A percentile compares a stretch with the other conserved stretches of the same genome.
phyloP scores from a whole-genome alignment of 495 filamentous ascomycete species.

The Hypoxylon perforatum region DNA sequence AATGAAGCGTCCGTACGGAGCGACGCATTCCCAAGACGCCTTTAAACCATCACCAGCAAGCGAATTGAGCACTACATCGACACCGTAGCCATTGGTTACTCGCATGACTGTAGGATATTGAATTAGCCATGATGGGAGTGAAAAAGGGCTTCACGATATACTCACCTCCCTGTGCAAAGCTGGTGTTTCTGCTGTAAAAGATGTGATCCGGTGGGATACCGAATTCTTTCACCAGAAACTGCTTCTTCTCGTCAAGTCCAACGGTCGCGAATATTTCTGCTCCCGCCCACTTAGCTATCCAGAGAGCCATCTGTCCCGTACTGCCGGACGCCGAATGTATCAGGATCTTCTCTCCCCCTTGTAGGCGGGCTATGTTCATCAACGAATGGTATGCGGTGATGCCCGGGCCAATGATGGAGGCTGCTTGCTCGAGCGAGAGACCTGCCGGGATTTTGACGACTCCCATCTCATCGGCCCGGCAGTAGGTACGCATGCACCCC shows the following conservation, averaged over 20 bases:
- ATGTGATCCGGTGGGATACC: conserved; percentile 58
- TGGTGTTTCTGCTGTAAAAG: conserved; percentile 56
- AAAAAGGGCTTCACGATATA: too few relatives aligned
- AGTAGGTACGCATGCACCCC: conserved; percentile 42
- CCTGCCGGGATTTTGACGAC: conserved; percentile 44
- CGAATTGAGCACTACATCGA: conserved; percentile 64
- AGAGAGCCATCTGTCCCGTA: conserved; percentile 60
- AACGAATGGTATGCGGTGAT: conserved; percentile 58
- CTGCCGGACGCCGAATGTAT: conserved; percentile 59
- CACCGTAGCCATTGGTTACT: conserved; percentile 60
- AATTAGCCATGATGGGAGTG: too few relatives aligned
- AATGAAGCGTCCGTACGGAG: conserved; percentile 56
- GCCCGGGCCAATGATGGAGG: conserved; percentile 11
- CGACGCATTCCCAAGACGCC: conserved; percentile 55
- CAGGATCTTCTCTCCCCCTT: conserved; percentile 56
- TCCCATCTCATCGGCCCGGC: conserved; percentile 6
- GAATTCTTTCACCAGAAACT: conserved; percentile 50
- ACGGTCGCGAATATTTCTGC: conserved; percentile 64
- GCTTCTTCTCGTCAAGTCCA: conserved; percentile 50
- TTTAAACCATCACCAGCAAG: conserved; percentile 41
- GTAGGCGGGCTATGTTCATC: conserved; percentile 35
- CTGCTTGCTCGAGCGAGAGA: conserved; percentile 38
- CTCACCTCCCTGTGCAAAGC: conserved; percentile 53
- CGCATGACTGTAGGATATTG: too few relatives aligned
- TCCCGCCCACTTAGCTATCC: conserved; percentile 55